Conservation (phyloP, 176 grass and related monocot genomes). For the maize (Zea mays) region DNA sequence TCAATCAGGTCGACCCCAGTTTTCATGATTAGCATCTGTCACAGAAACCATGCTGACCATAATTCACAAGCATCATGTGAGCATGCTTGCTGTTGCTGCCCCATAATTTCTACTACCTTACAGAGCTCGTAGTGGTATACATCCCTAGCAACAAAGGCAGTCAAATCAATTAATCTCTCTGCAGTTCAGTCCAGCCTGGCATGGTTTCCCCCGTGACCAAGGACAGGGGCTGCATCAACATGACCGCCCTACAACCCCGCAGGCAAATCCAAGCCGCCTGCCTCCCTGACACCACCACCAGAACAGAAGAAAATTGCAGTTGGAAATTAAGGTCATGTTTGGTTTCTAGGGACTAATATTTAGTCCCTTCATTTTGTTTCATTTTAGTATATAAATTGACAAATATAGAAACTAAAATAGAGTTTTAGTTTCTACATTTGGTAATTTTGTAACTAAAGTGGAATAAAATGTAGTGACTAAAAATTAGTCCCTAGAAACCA, state of each 20-base stretch:
- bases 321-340: not conserved
- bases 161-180: conserved; percentile 16
- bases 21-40: conserved; percentile 35
- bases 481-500: no score
- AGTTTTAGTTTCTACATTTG: no score
- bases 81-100: not conserved
- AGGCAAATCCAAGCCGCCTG: not conserved
- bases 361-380: no score
- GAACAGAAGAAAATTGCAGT: not conserved
- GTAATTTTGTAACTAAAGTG: no score
- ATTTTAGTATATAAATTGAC: no score
- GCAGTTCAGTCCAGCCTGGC: not conserved
- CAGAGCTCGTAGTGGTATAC: not conserved
- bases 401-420: no score
- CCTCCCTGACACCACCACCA: not conserved
- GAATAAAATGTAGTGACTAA: no score
- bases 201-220: not conserved
- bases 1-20: not conserved
- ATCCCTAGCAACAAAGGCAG: not conserved
- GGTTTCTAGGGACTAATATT: no score
- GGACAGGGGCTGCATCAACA: not conserved
- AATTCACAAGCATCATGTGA: conserved; percentile 3
- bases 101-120: not conserved
- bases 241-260: not conserved
- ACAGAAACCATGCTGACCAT: no score